A percentile compares a stretch with the other conserved stretches of the same genome.
phyloP scores from a whole-genome alignment of 306 rosid species.

The Prunus mira region DNA sequence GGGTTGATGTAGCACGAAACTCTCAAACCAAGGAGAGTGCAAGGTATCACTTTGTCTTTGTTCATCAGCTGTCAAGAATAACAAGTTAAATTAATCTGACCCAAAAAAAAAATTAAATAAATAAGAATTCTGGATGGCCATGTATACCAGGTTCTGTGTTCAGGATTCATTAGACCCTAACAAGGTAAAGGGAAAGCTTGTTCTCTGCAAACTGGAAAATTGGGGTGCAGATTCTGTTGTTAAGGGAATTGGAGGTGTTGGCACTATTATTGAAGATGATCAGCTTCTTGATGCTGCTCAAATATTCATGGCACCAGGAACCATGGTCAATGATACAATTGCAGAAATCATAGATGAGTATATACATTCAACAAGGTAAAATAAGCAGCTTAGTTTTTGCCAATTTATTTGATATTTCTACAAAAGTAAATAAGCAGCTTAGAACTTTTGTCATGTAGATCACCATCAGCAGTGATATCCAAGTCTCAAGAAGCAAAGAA shows the following conservation, averaged over 20 bases:
- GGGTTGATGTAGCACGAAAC: constrained; percentile 53
- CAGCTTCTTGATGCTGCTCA: constrained; percentile 47
- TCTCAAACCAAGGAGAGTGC: constrained; percentile 47
- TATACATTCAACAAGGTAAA: constrained; percentile 61
- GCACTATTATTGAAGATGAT: constrained; percentile 48
- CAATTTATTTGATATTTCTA: no score
- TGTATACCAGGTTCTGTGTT: constrained; percentile 25
- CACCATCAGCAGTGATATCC: constrained; percentile 64
- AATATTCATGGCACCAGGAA: constrained; percentile 74
- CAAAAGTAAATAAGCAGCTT: no score
- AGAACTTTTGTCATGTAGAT: constrained; percentile 32
- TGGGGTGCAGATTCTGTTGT: constrained; percentile 69
- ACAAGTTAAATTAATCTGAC: background rate
- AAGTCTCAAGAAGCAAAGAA: constrained; percentile 41
- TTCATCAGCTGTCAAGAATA: constrained; percentile 1
- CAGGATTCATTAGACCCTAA: constrained; percentile 51
- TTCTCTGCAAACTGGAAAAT: constrained; percentile 41
- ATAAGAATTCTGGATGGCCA: background rate
- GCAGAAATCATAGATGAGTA: constrained; percentile 45
- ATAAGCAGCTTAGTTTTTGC: no score
- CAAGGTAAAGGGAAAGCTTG: constrained; percentile 63
- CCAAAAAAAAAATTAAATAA: background rate
- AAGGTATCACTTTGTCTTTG: constrained; percentile 25
- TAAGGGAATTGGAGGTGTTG: constrained; percentile 64
- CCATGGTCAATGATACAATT: constrained; percentile 47